These are phyloP conservation scores for Dendrobium nobile DNA, from an alignment of 106 monocot species.

Conservation along the genomic window DNA sequence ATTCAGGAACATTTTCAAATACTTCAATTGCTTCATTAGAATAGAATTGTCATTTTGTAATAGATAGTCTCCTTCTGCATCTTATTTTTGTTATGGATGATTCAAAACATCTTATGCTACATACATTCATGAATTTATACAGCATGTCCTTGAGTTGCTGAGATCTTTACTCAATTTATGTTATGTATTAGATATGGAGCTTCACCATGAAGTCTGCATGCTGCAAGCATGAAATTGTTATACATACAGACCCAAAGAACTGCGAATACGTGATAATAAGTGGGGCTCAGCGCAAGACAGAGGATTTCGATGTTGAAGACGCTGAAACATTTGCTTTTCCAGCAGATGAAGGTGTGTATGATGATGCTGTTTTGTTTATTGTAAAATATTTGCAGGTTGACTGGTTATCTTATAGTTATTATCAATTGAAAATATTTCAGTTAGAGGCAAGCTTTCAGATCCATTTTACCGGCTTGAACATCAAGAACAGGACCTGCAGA, in stretches of 20 bases:
- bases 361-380: neutral
- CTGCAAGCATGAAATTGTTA: conserved; percentile 81
- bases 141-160: neutral
- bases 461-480: conserved; percentile 96
- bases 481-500: conserved; percentile 78
- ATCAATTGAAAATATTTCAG: conserved; percentile 27
- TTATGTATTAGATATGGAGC: conserved; percentile 78
- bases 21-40: neutral
- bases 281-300: conserved; percentile 79
- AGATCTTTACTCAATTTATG: conserved; percentile 6
- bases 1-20: neutral
- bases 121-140: neutral
- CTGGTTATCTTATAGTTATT: neutral
- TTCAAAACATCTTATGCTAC: neutral
- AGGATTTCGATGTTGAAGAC: conserved; percentile 91
- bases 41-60: no score
- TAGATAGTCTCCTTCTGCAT: neutral
- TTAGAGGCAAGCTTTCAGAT: conserved; percentile 79
- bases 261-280: conserved; percentile 87
- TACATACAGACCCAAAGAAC: conserved; percentile 95
- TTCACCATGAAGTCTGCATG: conserved; percentile 98
- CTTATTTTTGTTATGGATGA: neutral
- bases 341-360: conserved; percentile 71
- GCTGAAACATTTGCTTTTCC: conserved; percentile 87
- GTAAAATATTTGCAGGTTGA: neutral